phyloP scores from a whole-genome alignment of 441 rosid species.

The Populus tomentosa region DNA sequence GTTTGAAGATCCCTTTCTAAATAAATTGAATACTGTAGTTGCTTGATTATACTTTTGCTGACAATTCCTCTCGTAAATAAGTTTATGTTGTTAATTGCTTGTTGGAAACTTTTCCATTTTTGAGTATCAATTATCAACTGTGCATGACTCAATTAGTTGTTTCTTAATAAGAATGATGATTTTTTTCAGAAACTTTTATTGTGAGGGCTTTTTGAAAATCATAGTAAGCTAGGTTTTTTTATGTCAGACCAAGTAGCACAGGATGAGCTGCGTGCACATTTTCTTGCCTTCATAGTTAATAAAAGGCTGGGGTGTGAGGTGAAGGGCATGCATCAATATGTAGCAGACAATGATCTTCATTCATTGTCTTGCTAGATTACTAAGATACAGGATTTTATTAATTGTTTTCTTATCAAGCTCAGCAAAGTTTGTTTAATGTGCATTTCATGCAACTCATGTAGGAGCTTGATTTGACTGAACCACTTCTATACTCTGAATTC shows the following conservation, averaged over 20 bases:
- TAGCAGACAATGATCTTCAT: neutral
- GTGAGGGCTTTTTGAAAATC: neutral
- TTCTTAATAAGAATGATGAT: neutral
- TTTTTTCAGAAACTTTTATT: neutral
- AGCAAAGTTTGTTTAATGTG: neutral
- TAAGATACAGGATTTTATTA: no score
- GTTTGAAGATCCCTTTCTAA: neutral
- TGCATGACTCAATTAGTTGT: neutral
- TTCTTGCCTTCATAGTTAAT: neutral
- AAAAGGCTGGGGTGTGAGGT: neutral
- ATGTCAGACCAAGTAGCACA: neutral
- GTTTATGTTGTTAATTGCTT: neutral
- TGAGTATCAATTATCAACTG: neutral
- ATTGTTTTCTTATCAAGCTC: no score
- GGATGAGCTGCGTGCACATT: neutral
- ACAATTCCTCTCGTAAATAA: neutral
- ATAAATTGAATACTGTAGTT: neutral
- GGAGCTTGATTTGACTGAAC: neutral
- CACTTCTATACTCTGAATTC: neutral
- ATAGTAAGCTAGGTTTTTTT: neutral
- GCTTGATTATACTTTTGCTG: neutral
- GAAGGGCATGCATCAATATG: neutral
- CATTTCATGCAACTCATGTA: neutral
- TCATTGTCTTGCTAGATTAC: no score
- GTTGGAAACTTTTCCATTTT: neutral